Conservation (phyloP, 768 basidiomycete species). For the Lactarius sanguifluus region DNA sequence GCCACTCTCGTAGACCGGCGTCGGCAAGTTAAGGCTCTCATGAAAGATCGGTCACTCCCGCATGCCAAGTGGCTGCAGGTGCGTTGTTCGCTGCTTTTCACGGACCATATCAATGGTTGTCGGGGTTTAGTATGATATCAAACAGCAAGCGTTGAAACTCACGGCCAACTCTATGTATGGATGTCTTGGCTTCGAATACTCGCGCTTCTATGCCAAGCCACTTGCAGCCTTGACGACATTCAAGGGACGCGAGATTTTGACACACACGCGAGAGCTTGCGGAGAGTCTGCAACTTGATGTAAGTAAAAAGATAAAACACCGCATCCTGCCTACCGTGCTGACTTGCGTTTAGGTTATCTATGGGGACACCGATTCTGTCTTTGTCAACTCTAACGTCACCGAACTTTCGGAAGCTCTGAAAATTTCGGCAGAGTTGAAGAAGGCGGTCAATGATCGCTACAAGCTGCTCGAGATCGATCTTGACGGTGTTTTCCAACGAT, state of each 20-base stretch:
- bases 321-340: not conserved
- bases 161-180: slow-evolving; percentile 99
- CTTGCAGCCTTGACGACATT: slow-evolving; percentile 97
- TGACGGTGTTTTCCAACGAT: slow-evolving; percentile 89
- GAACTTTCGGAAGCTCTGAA: slow-evolving; percentile 86
- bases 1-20: slow-evolving; percentile 93
- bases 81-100: slow-evolving; percentile 21
- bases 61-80: slow-evolving; percentile 84
- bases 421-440: slow-evolving; percentile 92
- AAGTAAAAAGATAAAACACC: slow-evolving; percentile 34
- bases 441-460: slow-evolving; percentile 94
- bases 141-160: slow-evolving; percentile 93
- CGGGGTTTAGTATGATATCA: slow-evolving; percentile 81
- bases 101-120: slow-evolving; percentile 10
- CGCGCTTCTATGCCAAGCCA: slow-evolving; percentile 93
- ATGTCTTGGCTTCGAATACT: slow-evolving; percentile 96
- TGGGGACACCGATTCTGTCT: slow-evolving; percentile 98
- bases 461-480: slow-evolving; percentile 95
- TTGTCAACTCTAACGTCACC: slow-evolving; percentile 93
- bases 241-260: slow-evolving; percentile 97
- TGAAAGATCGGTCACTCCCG: slow-evolving; percentile 82
- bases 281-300: slow-evolving; percentile 90
- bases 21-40: slow-evolving; percentile 85
- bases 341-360: slow-evolving; percentile 77
- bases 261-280: slow-evolving; percentile 87